phyloP scores from a whole-genome alignment of 169 alveolate species.

The Eimeria nieschulzi region DNA sequence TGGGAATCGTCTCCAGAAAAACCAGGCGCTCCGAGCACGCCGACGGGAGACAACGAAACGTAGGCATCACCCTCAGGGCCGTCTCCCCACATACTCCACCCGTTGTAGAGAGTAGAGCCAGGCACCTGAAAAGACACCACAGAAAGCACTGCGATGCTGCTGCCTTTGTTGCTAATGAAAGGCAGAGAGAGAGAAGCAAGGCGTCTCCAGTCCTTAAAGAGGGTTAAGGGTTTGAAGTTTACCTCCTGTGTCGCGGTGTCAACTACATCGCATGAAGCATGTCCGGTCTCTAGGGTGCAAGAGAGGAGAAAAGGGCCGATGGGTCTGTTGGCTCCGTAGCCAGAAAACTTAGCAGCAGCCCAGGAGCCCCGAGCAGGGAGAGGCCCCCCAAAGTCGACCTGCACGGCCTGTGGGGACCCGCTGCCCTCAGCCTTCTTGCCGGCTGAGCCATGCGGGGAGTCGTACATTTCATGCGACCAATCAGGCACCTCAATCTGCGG shows the following conservation, averaged over 20 bases:
- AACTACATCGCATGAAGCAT: background rate
- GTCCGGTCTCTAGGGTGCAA: background rate
- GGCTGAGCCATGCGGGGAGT: background rate
- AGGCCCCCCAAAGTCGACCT: background rate
- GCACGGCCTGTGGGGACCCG: background rate
- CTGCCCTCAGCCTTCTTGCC: background rate
- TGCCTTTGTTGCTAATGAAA: background rate
- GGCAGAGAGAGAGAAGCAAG: background rate
- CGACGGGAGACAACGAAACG: background rate
- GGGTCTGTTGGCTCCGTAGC: background rate
- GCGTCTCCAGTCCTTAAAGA: background rate
- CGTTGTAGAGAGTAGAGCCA: background rate
- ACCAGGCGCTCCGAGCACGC: background rate
- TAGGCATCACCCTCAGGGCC: background rate
- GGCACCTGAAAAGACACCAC: background rate
- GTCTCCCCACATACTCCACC: slow-evolving; percentile 11
- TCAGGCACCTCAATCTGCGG: background rate
- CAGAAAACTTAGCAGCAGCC: background rate
- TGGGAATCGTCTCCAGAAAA: background rate
- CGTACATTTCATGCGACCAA: background rate
- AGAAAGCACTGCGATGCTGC: background rate
- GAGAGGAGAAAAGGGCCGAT: background rate
- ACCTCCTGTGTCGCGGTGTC: background rate
- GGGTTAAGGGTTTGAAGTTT: background rate
- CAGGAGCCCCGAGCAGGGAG: slow-evolving; percentile 2